These are phyloP conservation scores for Boechera stricta DNA, from an alignment of 345 rosid species.

Conservation along the genomic window DNA sequence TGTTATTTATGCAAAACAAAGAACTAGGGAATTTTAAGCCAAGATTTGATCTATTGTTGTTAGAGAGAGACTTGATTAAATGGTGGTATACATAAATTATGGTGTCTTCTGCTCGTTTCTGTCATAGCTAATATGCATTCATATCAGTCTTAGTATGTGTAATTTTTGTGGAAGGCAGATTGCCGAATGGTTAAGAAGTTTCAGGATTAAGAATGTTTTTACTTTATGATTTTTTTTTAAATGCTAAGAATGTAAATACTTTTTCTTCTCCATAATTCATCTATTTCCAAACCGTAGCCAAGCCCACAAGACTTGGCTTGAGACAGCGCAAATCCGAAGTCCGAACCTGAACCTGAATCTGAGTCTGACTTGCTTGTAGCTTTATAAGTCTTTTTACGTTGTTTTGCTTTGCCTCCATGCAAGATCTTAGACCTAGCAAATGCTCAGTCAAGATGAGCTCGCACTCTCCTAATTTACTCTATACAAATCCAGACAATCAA, in stretches of 20 bases:
- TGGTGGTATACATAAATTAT: constrained; percentile 42
- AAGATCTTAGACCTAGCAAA: not conserved
- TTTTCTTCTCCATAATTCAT: not conserved
- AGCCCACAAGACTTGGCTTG: not conserved
- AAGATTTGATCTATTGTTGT: constrained; percentile 34
- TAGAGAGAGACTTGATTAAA: constrained; percentile 10
- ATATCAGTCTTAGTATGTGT: not conserved
- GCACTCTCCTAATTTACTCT: not conserved
- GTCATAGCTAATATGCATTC: constrained; percentile 19
- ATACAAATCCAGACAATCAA: not conserved
- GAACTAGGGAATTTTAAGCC: constrained; percentile 13
- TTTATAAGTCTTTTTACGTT: not conserved
- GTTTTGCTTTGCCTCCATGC: not conserved
- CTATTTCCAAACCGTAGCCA: not conserved
- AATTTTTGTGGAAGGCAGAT: constrained; percentile 4
- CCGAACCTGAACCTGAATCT: not conserved
- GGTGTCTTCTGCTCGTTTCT: not conserved
- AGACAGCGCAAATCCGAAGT: not conserved
- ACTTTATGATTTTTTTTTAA: not conserved
- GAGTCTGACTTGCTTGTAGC: not conserved
- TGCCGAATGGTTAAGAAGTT: not conserved
- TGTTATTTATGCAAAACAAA: constrained; percentile 16
- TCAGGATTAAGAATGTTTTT: not conserved
- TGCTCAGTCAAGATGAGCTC: constrained; percentile 8
- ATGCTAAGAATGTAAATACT: not conserved